Conservation (phyloP, 768 basidiomycete genomes). For the Leccinum subtestaceum region DNA sequence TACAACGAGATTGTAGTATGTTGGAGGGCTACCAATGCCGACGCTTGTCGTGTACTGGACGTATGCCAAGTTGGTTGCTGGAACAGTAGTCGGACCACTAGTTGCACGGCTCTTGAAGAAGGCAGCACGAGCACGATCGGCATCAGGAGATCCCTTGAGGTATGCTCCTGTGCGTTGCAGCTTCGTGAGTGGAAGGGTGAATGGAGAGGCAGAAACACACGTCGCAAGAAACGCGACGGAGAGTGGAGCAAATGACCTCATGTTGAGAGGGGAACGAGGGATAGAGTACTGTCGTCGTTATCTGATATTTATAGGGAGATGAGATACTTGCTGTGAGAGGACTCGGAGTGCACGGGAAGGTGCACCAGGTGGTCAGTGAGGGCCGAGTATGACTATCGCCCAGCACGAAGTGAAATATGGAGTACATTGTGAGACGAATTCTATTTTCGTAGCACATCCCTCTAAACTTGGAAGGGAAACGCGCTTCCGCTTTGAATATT, state of each 20-base stretch:
- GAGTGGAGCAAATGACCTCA: conserved; percentile 13
- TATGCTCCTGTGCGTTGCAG: conserved; percentile 10
- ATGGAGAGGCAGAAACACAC: conserved; percentile 5
- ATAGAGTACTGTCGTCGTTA: neutral
- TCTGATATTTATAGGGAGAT: conserved; percentile 6
- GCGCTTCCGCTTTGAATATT: neutral
- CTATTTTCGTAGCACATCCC: neutral
- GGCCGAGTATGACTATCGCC: neutral
- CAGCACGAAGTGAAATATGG: neutral
- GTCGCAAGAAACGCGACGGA: conserved; percentile 7
- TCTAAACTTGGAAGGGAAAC: neutral
- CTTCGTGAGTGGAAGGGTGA: conserved; percentile 13
- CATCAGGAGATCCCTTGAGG: conserved; percentile 18
- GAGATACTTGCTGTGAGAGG: neutral
- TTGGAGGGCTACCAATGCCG: conserved; percentile 27
- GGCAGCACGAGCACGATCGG: conserved; percentile 17
- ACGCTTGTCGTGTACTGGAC: conserved; percentile 21
- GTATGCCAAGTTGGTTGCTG: conserved; percentile 13
- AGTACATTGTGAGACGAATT: neutral
- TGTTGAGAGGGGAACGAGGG: neutral
- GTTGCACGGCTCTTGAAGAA: conserved; percentile 3
- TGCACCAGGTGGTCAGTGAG: neutral
- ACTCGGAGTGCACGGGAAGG: neutral
- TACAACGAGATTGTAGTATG: conserved; percentile 28
- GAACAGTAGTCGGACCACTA: conserved; percentile 14